These are phyloP conservation scores for Pleurotus platypus DNA, from an alignment of 768 basidiomycete species.

Conservation along the genomic window DNA sequence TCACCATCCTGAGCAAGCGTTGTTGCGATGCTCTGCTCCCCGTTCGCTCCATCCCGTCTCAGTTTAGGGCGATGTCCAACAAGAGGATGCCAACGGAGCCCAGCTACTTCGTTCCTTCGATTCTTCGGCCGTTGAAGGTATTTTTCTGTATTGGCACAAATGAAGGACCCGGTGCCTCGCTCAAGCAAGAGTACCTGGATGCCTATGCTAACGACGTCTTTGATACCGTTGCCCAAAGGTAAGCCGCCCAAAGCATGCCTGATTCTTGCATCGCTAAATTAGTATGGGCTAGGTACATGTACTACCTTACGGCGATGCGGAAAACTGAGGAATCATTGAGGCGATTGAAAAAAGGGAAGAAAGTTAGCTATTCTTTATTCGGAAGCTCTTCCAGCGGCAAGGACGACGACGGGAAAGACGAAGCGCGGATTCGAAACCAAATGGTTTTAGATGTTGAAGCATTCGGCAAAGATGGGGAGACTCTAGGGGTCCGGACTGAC, in stretches of 20 bases:
- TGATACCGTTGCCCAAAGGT: conserved; percentile 68
- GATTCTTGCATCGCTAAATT: background rate
- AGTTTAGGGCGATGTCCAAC: conserved; percentile 83
- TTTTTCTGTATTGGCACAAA: conserved; percentile 64
- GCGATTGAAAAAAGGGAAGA: conserved; percentile 85
- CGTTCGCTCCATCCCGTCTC: conserved; percentile 85
- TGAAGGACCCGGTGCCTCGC: conserved; percentile 54
- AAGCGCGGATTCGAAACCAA: conserved; percentile 83
- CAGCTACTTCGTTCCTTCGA: conserved; percentile 80
- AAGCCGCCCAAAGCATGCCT: conserved; percentile 8
- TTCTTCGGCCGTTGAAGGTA: conserved; percentile 74
- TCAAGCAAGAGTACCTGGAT: conserved; percentile 53
- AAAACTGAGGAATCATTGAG: conserved; percentile 90
- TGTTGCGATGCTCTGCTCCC: conserved; percentile 82
- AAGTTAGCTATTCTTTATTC: conserved; percentile 76
- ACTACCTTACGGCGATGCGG: conserved; percentile 77
- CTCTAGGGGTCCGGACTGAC: conserved; percentile 62
- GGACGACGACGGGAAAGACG: conserved; percentile 76
- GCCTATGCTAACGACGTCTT: conserved; percentile 62
- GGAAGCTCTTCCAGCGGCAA: conserved; percentile 42
- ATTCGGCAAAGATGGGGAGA: conserved; percentile 73
- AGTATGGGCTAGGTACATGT: conserved; percentile 57
- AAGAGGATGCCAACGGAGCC: conserved; percentile 71
- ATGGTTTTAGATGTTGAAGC: conserved; percentile 84
- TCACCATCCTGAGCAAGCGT: conserved; percentile 70